Evolutionary conservation across 176 grass and related monocot genomes (phyloP), one percentile per base, ranked within the genome.

Genomic region (Hordeum vulgare): DNA sequence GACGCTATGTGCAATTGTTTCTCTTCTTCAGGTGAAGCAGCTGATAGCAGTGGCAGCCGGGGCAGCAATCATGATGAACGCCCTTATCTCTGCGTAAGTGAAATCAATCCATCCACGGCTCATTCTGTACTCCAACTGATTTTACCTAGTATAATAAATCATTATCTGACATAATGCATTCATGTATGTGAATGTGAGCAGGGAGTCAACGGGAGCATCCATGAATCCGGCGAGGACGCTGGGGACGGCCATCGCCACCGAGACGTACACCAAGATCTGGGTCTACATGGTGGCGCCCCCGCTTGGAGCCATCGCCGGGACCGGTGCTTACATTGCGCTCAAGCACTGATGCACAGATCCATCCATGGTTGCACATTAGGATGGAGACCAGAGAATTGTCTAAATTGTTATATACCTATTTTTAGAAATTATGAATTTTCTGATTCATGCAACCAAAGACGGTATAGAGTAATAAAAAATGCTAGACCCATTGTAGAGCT

Each of bases 211-310:
- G 2, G 88, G 91, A 27, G 82, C 88, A 5, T 90, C 88, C 23
- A 90, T 93, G 91, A 90, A 93, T 49, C 91, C 91, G 18, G 88
- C 80, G 3, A 84, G 91, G 54, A 90, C 91, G 39, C 78, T 90
- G 1, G 88, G 88, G 27, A 74, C 88, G 25, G 91, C 91, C 29
- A 80, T 93, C 11, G 82, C 82, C 8, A 85, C 85, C 5, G 85
- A 85, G 12, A 86, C 62, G 0, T 93, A 90, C 64, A 88, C 68
- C 63, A 78, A 87, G 39, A 88, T 93, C 28, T 90, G 88, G 91
- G 7, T 93, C 15, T 90, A 93, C 71, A 79, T 71, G 68, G 39
- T 71, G 39, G 91, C 91, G 27, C 88, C 91, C 7, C 83, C 83
- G 31, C 58, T 88, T 2, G 91, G 85, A 29, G 87, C 80, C 57